Evolutionary conservation across 1,139 yeast species (phyloP), one percentile per base, ranked within the genome.

Genomic region (Blastobotrys petasosporus): DNA sequence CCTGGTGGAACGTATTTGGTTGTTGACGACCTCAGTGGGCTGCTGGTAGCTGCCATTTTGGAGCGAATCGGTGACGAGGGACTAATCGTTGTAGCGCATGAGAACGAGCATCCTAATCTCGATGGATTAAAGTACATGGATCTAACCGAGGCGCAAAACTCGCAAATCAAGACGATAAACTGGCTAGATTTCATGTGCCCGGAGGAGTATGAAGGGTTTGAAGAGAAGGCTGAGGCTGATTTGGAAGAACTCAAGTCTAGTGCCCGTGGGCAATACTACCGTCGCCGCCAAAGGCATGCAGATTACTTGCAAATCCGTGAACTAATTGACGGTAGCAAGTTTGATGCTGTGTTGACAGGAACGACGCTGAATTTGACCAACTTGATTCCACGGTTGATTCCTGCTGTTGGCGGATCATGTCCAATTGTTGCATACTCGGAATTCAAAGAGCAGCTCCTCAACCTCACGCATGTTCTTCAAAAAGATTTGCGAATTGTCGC

Each of bases 21-120:
- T 4, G 74, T 87, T 46, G 99, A 92, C 61, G 98, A 92, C 59
- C 83, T 95, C 25, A 88, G 95, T 29, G 97, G 97, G 2, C 72
- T 90, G 15, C 64, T 92, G 1, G 77, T 85, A 2, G 85, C 85
- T 52, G 86, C 94, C 4, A 71, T 94, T 75, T 64, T 92, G 68
- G 98, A 94, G 62, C 74, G 97, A 59, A 85, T 92, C 94, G 80
- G 79, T 47, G 87, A 92, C 2, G 69, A 79, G 42, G 98, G 97
- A 12, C 71, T 79, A 9, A 79, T 94, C 41, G 75, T 87, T 3
- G 74, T 86, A 29, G 73, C 83, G 2, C 97, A 92, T 65, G 98
- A 90, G 59, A 86, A 88, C 62, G 98, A 92, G 62, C 97, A 90
- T 60, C 81, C 95, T 5, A 90, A 88, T 59, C 68, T 82, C 34